Conservation (phyloP, 2,329 filamentous ascomycete genomes). For the Ceratocystiopsis sp. region DNA sequence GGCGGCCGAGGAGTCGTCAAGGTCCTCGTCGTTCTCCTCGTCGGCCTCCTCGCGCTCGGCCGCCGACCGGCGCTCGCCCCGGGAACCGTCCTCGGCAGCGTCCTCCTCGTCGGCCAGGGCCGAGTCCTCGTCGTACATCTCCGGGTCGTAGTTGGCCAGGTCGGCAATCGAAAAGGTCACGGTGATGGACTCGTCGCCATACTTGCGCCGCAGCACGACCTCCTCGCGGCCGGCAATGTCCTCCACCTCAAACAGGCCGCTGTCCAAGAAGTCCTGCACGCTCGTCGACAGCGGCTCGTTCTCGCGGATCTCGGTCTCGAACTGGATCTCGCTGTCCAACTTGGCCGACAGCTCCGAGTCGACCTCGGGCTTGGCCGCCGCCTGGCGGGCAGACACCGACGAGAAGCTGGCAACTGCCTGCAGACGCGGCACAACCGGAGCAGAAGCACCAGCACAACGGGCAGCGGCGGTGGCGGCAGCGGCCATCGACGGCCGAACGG, state of each 20-base stretch:
- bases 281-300: conserved; percentile 55
- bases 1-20: conserved; percentile 31
- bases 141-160: conserved; percentile 48
- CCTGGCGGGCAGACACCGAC: conserved; percentile 26
- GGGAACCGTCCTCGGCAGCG: conserved; percentile 17
- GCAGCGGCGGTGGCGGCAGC: background rate
- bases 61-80: conserved; percentile 20
- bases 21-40: conserved; percentile 36
- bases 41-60: conserved; percentile 38
- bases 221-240: conserved; percentile 78
- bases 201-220: conserved; percentile 65
- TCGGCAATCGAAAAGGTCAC: conserved; percentile 76
- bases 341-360: conserved; percentile 75
- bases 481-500: background rate
- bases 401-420: conserved; percentile 21
- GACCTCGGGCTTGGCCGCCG: conserved; percentile 27
- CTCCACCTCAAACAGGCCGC: conserved; percentile 65
- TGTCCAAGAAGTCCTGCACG: conserved; percentile 77
- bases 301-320: conserved; percentile 69
- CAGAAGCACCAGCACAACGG: conserved; percentile 19
- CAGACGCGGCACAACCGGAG: background rate
- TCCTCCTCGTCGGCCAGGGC: conserved; percentile 36
- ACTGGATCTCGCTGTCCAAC: conserved; percentile 65
- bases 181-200: conserved; percentile 64
- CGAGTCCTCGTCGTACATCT: conserved; percentile 38